Conservation (phyloP, 495 filamentous ascomycete species). For the Tuber umbilicatum region DNA sequence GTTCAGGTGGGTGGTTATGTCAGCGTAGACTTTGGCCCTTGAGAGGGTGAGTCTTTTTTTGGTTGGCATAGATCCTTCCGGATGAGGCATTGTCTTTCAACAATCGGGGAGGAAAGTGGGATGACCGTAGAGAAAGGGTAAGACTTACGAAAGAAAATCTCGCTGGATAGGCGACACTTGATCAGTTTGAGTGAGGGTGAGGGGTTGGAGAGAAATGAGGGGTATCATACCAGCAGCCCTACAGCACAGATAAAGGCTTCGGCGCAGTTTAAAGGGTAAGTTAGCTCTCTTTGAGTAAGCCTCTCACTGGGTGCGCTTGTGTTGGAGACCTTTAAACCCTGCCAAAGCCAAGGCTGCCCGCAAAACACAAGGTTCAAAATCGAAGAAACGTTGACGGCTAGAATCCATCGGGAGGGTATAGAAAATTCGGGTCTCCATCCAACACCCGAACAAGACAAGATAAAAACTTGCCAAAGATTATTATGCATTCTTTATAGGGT, state of each 20-base stretch:
- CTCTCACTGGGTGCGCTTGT: background rate
- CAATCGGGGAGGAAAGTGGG: background rate
- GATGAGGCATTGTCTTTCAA: background rate
- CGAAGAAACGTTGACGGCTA: background rate
- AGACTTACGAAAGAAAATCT: background rate
- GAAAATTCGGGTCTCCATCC: background rate
- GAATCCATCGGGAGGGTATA: background rate
- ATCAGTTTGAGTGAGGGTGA: background rate
- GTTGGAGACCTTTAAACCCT: background rate
- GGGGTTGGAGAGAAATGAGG: background rate
- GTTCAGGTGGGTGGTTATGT: background rate
- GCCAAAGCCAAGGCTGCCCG: background rate
- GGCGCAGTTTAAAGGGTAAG: background rate
- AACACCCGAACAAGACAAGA: background rate
- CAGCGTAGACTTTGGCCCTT: background rate
- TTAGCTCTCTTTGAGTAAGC: background rate
- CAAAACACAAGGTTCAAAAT: background rate
- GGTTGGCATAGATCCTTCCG: background rate
- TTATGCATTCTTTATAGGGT: background rate
- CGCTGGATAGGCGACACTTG: background rate
- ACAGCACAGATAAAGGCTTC: background rate
- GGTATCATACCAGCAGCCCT: background rate
- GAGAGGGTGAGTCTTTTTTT: background rate
- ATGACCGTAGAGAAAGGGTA: background rate
- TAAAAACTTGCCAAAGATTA: background rate